These are phyloP conservation scores for Cucurbita ficifolia DNA, from an alignment of 306 rosid genomes.

Conservation along the genomic window DNA sequence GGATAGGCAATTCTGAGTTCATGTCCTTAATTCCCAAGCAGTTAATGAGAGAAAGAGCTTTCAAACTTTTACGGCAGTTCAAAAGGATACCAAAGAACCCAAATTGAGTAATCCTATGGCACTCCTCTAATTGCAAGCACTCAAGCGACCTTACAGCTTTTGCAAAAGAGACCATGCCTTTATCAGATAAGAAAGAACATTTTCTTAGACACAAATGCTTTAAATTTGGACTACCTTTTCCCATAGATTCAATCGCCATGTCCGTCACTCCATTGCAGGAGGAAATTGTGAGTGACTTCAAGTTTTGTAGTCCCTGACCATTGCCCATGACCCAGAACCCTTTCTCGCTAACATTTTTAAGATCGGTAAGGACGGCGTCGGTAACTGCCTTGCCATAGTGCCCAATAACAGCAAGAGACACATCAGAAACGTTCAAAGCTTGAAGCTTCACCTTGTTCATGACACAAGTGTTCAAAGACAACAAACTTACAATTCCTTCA, in stretches of 20 bases:
- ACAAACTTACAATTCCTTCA: slow-evolving; percentile 55
- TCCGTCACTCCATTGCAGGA: slow-evolving; percentile 69
- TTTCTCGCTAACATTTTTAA: slow-evolving; percentile 52
- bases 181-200: slow-evolving; percentile 57
- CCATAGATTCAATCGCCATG: slow-evolving; percentile 55
- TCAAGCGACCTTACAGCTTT: slow-evolving; percentile 56
- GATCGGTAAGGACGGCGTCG: slow-evolving; percentile 46
- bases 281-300: slow-evolving; percentile 48
- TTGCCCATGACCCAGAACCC: slow-evolving; percentile 95
- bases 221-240: slow-evolving; percentile 82
- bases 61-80: slow-evolving; percentile 54
- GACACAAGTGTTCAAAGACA: slow-evolving; percentile 40
- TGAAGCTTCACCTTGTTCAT: slow-evolving; percentile 64
- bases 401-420: slow-evolving; percentile 85
- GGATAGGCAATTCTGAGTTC: slow-evolving; percentile 23
- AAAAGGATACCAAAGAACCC: slow-evolving; percentile 62
- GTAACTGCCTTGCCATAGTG: slow-evolving; percentile 63
- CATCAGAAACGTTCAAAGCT: slow-evolving; percentile 55
- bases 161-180: slow-evolving; percentile 57
- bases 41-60: slow-evolving; percentile 42
- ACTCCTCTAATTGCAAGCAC: slow-evolving; percentile 77
- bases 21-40: slow-evolving; percentile 74
- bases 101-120: slow-evolving; percentile 76
- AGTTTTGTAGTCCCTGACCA: slow-evolving; percentile 72
- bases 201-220: slow-evolving; percentile 39